Evolutionary conservation across 169 alveolate species (phyloP), one percentile per base, ranked within the genome.

Genomic region (Eimeria falciformis): DNA sequence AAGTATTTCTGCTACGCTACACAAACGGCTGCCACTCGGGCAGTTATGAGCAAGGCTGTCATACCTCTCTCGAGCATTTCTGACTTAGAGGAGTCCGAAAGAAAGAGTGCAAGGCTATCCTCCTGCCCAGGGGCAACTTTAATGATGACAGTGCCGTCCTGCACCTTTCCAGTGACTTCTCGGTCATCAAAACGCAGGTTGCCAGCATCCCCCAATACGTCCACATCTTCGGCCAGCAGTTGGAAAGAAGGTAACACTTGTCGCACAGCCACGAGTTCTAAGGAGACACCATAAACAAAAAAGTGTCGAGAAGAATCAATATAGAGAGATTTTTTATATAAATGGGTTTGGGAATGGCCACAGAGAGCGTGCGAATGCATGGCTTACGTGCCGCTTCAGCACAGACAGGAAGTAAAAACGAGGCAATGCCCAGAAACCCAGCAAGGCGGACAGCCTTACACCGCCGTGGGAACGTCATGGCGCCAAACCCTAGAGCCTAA

Each of bases 191-290:
- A 81, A 43, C 53, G 53, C 21, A 81, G 50, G 9, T 45, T 40
- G 6, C 53, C 90, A 11, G 58, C 12, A 27, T 27, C 29, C n/a
- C 43, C 21, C 40, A 23, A 11, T 53, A 81, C 90, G 53, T 27
- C 17, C 37, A 56, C 29, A 25, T 81, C 90, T 55, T 81, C 90
- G 4, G 90, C 58, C 47, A 81, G 40, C 17, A 81, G 65, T 23
- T 18, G 45, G 25, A 33, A 23, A 55, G 77, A 29, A 11, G 78
- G 77, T 56, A 81, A 58, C 56, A 81, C 90, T 25, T 81, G 90
- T 27, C 56, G 90, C 23, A 81, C 77, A 55, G 90, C 90, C 47
- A 81, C 18, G 14, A 81, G 21, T 9, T 71, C 90, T 81, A 46
- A 2, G 45, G 37, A 50, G 21, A 45, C 71, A 21, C 87, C 50